Conservation (phyloP, 1,139 yeast genomes). For the Debaryomycetaceae sp. region DNA sequence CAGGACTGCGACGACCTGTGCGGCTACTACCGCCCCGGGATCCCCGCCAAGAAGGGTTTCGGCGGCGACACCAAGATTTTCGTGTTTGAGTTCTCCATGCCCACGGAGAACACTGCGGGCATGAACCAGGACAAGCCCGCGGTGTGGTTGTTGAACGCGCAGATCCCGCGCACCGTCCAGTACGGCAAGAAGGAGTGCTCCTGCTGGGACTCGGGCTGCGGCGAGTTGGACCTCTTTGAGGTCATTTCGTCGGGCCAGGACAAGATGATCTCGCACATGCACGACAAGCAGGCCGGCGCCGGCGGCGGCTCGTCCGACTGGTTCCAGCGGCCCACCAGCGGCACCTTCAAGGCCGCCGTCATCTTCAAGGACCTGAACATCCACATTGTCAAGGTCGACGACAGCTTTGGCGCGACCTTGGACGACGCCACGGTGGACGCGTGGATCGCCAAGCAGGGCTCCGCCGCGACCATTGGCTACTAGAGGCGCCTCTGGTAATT, state of each 20-base stretch:
- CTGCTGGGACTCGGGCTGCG: slow-evolving; percentile 72
- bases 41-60: slow-evolving; percentile 67
- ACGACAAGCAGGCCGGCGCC: slow-evolving; percentile 69
- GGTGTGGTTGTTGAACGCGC: slow-evolving; percentile 66
- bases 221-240: slow-evolving; percentile 76
- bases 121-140: slow-evolving; percentile 61
- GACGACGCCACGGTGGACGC: slow-evolving; percentile 38
- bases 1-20: slow-evolving; percentile 43
- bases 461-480: slow-evolving; percentile 23
- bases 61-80: slow-evolving; percentile 58
- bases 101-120: slow-evolving; percentile 26
- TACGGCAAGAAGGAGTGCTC: slow-evolving; percentile 56
- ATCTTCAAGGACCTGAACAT: slow-evolving; percentile 47
- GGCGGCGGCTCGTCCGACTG: slow-evolving; percentile 89
- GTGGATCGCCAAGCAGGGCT: slow-evolving; percentile 46
- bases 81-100: slow-evolving; percentile 62
- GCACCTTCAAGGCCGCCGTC: slow-evolving; percentile 83
- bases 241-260: slow-evolving; percentile 57
- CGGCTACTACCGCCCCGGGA: slow-evolving; percentile 63
- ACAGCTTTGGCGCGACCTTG: slow-evolving; percentile 45
- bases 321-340: slow-evolving; percentile 70
- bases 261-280: slow-evolving; percentile 73
- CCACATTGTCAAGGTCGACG: slow-evolving; percentile 50
- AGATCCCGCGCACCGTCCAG: slow-evolving; percentile 72
- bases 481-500: slow-evolving; percentile 1